phyloP scores from a whole-genome alignment of 202 grass and related monocot species.

The Setaria viridis region DNA sequence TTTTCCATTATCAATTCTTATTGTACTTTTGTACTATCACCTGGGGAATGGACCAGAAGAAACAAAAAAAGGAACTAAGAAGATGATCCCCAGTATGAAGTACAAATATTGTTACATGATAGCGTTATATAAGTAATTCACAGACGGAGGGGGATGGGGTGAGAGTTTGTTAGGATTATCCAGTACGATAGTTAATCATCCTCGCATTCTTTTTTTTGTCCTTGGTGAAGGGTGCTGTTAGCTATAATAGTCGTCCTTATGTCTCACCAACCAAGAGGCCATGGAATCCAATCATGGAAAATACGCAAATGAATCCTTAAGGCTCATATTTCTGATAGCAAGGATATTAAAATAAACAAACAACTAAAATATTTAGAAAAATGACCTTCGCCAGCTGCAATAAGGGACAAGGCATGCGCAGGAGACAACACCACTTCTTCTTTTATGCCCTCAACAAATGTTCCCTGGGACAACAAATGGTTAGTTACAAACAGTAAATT shows the following conservation, averaged over 20 bases:
- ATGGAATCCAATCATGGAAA: neutral
- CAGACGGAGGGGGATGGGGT: neutral
- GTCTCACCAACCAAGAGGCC: slow-evolving; percentile 7
- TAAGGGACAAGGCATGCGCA: slow-evolving; percentile 86
- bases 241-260: neutral
- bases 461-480: slow-evolving; percentile 61
- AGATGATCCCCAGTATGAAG: neutral
- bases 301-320: neutral
- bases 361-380: slow-evolving; percentile 24
- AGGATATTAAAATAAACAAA: slow-evolving; percentile 26
- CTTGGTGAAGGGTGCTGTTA: slow-evolving; percentile 15
- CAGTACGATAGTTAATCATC: slow-evolving; percentile 24
- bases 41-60: too few species aligned
- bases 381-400: slow-evolving; percentile 85
- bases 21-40: slow-evolving; percentile 16
- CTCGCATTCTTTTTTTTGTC: slow-evolving; percentile 1
- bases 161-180: slow-evolving; percentile 23
- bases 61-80: too few species aligned
- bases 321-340: slow-evolving; percentile 24
- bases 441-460: slow-evolving; percentile 86
- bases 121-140: neutral
- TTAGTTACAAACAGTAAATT: neutral
- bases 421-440: slow-evolving; percentile 90
- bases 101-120: neutral
- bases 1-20: slow-evolving; percentile 10